Base-by-base conservation (phyloP, 192 early-diverging fungal genomes). In the Mortierella claussenii region DNA sequence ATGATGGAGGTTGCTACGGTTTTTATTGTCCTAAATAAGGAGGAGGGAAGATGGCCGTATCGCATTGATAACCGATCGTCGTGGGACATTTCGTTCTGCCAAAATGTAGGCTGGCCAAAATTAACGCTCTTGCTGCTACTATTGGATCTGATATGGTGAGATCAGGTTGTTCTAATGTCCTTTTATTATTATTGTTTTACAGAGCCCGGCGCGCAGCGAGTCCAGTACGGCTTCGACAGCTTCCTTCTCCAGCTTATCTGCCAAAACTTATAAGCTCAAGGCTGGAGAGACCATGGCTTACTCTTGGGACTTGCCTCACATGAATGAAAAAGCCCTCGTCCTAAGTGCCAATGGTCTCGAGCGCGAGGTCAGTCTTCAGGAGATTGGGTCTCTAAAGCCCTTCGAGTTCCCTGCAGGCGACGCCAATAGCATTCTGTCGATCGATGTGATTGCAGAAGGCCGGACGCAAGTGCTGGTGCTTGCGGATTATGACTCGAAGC, bases 1-100 rank as follows among this genome's bases (percentile, higher is more conserved):
- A 68, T 92, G n/a, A 60, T 99, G 55, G 90, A 98, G 50, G 92
- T 91, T 48, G 96, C 97, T 1, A 96, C 95, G 2, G 76, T 99
- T 24, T 97, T 97, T 79, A 86, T 99, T 26, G 76, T 94, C 4
- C 84, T 97, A 55, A 85, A 89, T 59, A 87, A 89, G 48, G 89
- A 92, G 60, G 86, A 88, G 34, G 86, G 83, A 9, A 83, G 88
- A 45, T 99, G 98, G 98, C 98, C 98, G 20, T 96, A 92, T 54
- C 80, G 85, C 23, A 87, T 99, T 42, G 90, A 94, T 20, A 97
- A 97, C 80, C 55, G 83, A 26, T 90, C 90, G 0, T 82, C 85
- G 10, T 83, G 83, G 36, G 89, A 92, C 52, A 85, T 98, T 26
- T 75, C 79, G 0, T 88, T 97, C 43, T 95, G 89, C 84, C 96